Evolutionary conservation across 139 green algal genomes (phyloP).

Genomic region (Coelastrella sp.): DNA sequence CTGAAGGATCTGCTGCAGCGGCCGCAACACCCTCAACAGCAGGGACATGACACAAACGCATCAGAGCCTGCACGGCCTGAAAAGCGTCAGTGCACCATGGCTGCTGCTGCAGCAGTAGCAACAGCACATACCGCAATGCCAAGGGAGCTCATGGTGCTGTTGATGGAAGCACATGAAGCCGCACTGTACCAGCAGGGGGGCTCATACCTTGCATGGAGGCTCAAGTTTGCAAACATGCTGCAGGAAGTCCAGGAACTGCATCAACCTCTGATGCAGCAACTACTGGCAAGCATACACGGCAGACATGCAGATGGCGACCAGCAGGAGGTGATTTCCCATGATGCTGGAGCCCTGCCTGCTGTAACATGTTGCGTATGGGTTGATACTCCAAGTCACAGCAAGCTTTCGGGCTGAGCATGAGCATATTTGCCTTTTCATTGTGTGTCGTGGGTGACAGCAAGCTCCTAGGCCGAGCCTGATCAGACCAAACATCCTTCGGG

Average conservation of each 20-base stretch:
- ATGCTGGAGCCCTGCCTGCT: no score
- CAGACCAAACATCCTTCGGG: no score
- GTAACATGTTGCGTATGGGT: no score
- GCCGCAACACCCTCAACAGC: neutral
- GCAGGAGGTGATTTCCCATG: no score
- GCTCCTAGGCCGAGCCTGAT: no score
- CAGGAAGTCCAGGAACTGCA: neutral
- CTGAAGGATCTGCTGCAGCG: neutral
- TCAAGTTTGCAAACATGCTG: constrained; percentile 5
- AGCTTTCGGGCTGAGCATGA: no score
- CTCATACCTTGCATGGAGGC: neutral
- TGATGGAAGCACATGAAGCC: neutral
- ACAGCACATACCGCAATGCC: no score
- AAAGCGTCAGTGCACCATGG: neutral
- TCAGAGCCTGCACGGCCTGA: neutral
- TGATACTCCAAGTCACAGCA: no score
- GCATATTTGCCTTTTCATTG: no score
- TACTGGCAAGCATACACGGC: neutral
- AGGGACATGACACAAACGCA: neutral
- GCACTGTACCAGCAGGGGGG: neutral
- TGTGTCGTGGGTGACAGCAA: no score
- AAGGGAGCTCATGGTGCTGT: neutral
- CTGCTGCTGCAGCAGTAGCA: neutral
- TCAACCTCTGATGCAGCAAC: neutral
- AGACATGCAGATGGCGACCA: neutral